Percentiles rank a stretch among this genome's conserved stretches.
Conservation (phyloP, 371 early-diverging fungal genomes). For the Dentiscutata heterogama region DNA sequence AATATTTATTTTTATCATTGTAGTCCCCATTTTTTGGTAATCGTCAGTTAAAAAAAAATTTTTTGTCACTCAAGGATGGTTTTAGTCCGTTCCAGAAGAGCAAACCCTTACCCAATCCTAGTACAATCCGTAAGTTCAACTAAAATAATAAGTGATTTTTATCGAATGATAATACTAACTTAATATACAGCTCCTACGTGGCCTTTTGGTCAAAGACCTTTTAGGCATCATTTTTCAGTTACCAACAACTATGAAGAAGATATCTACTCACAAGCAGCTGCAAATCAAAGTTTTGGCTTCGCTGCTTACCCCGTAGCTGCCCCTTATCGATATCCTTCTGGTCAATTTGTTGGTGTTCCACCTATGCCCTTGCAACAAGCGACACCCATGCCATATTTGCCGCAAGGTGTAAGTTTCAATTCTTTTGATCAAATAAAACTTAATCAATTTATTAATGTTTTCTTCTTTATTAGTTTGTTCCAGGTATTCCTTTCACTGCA, state of each 20-base stretch:
- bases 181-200: conserved; percentile 45
- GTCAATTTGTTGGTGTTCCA: conserved; percentile 39
- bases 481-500: conserved; percentile 40
- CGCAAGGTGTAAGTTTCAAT: conserved; percentile 33
- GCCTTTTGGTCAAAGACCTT: conserved; percentile 47
- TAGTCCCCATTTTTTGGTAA: conserved; percentile 44
- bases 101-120: conserved; percentile 39
- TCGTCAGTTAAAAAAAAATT: conserved; percentile 42
- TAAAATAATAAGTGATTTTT: background rate
- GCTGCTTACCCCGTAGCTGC: conserved; percentile 15
- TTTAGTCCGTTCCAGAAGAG: conserved; percentile 45
- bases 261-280: conserved; percentile 31
- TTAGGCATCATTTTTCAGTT: conserved; percentile 47
- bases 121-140: conserved; percentile 39
- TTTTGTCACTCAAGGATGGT: conserved; percentile 7
- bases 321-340: conserved; percentile 39
- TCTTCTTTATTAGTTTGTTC: conserved; percentile 25
- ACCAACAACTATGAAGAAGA: conserved; percentile 43
- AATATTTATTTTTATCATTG: background rate
- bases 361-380: conserved; percentile 40
- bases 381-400: conserved; percentile 40
- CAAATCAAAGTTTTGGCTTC: conserved; percentile 32
- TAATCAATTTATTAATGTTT: background rate
- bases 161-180: background rate
- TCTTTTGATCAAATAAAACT: background rate